Percentiles rank a stretch among this genome's conserved stretches.
These are phyloP conservation scores for Peronospora belbahrii DNA, from an alignment of 352 stramenopile species.

Conservation along the genomic window DNA sequence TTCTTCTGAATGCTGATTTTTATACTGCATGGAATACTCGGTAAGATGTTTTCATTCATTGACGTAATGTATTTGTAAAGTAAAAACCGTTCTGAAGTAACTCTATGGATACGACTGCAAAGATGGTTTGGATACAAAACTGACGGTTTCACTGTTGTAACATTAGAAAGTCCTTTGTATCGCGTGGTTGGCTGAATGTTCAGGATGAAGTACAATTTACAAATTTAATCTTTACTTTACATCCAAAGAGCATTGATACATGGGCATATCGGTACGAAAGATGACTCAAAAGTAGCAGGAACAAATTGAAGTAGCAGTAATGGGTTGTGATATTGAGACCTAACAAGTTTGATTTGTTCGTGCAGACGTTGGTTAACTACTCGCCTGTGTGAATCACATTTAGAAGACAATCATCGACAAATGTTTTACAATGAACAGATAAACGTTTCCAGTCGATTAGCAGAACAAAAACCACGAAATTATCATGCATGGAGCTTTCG, in stretches of 20 bases:
- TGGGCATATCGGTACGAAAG: conserved; percentile 70
- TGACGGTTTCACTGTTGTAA: too few relatives aligned
- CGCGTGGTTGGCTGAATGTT: conserved; percentile 28
- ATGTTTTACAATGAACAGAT: conserved; percentile 49
- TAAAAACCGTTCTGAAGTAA: too few relatives aligned
- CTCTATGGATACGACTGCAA: too few relatives aligned
- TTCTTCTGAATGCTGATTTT: conserved; percentile 75
- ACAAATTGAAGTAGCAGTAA: too few relatives aligned
- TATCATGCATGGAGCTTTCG: conserved; percentile 84
- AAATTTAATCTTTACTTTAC: conserved; percentile 64
- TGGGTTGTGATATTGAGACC: too few relatives aligned
- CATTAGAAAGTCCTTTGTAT: conserved; percentile 52
- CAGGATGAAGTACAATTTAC: conserved; percentile 52
- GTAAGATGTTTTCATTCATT: too few relatives aligned
- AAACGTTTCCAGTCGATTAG: conserved; percentile 36
- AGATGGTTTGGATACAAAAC: too few relatives aligned
- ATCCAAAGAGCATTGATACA: conserved; percentile 83
- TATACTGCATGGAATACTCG: conserved; percentile 82
- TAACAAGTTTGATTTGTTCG: too few relatives aligned
- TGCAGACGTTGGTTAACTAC: conserved; percentile 48
- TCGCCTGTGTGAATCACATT: conserved; percentile 19
- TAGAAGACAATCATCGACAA: conserved; percentile 13
- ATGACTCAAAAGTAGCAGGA: too few relatives aligned
- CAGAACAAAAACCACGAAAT: conserved; percentile 64
- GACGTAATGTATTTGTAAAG: too few relatives aligned